Percentiles rank a stretch among this genome's conserved stretches.
Evolutionary conservation across 495 filamentous ascomycete species (phyloP).

Genomic region (Aspergillus funiculosus): DNA sequence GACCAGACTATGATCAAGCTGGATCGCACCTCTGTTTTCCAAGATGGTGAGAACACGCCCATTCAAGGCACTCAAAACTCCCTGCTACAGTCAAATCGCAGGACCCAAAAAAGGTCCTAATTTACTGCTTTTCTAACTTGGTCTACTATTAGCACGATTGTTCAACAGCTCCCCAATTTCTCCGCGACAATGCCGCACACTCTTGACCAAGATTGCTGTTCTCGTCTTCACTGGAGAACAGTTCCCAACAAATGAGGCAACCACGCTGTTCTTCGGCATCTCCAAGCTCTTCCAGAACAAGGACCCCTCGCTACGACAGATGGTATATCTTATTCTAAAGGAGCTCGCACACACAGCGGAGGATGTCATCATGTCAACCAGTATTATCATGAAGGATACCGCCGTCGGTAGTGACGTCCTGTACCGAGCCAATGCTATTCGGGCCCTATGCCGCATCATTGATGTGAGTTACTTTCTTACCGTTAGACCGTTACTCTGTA

Average conservation of each 20-base stretch:
- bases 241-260: slow-evolving; percentile 96
- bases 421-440: slow-evolving; percentile 94
- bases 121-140: background rate
- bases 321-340: slow-evolving; percentile 98
- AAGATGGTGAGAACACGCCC: slow-evolving; percentile 95
- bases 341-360: slow-evolving; percentile 94
- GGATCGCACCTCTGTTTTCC: slow-evolving; percentile 96
- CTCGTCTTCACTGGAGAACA: slow-evolving; percentile 94
- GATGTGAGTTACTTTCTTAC: slow-evolving; percentile 57
- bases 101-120: too few relatives aligned
- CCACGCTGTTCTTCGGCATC: slow-evolving; percentile 97
- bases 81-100: too few relatives aligned
- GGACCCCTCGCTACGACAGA: slow-evolving; percentile 94
- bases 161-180: slow-evolving; percentile 97
- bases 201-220: slow-evolving; percentile 95
- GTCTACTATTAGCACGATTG: slow-evolving; percentile 65
- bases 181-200: slow-evolving; percentile 88
- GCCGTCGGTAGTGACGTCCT: slow-evolving; percentile 91
- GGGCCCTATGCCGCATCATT: slow-evolving; percentile 93
- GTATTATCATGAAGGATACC: slow-evolving; percentile 99
- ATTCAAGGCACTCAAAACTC: too few relatives aligned
- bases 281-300: slow-evolving; percentile 99
- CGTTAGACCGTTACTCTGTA: background rate
- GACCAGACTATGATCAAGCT: slow-evolving; percentile 90
- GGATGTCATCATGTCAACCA: slow-evolving; percentile 99